These are phyloP conservation scores for Cordyceps cicadae DNA, from an alignment of 2,329 filamentous ascomycete species.

Conservation along the genomic window DNA sequence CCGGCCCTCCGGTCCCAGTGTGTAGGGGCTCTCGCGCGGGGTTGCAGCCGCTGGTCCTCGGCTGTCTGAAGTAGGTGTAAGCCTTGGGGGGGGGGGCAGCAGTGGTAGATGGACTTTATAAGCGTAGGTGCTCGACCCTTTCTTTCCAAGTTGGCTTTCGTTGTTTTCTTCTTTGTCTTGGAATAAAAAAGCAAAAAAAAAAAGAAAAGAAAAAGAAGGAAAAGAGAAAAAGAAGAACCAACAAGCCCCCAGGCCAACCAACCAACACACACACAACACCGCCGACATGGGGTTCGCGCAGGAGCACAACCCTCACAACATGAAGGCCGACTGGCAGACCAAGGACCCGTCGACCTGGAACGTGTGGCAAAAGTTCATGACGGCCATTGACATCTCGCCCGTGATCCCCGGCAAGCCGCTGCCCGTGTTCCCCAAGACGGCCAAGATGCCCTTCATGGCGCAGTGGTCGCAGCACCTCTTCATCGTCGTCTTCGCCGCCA, in stretches of 20 bases:
- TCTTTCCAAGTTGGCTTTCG: no score
- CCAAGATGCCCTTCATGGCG: constrained; percentile 23
- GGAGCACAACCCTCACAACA: constrained; percentile 15
- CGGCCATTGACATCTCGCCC: constrained; percentile 15
- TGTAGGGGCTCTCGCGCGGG: neutral
- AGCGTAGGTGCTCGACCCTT: neutral
- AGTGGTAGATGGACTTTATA: neutral
- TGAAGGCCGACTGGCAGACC: constrained; percentile 18
- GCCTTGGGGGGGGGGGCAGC: neutral
- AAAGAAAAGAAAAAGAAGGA: neutral
- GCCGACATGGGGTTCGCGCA: constrained; percentile 10
- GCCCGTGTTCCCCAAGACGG: constrained; percentile 26
- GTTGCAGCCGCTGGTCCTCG: neutral
- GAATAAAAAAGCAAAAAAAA: neutral
- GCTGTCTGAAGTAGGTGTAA: neutral
- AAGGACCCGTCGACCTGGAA: constrained; percentile 15
- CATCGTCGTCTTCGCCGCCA: constrained; percentile 23
- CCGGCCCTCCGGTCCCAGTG: constrained; percentile 4
- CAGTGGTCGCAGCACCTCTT: constrained; percentile 24
- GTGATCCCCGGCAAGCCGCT: constrained; percentile 13
- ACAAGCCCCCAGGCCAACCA: neutral
- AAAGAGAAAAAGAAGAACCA: neutral
- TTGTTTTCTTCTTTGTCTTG: neutral
- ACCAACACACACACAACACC: neutral
- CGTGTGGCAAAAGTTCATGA: constrained; percentile 14